A percentile compares a stretch with the other conserved stretches of the same genome.
Conservation (phyloP, 1,139 yeast genomes). For the Diutina pseudorugosa region DNA sequence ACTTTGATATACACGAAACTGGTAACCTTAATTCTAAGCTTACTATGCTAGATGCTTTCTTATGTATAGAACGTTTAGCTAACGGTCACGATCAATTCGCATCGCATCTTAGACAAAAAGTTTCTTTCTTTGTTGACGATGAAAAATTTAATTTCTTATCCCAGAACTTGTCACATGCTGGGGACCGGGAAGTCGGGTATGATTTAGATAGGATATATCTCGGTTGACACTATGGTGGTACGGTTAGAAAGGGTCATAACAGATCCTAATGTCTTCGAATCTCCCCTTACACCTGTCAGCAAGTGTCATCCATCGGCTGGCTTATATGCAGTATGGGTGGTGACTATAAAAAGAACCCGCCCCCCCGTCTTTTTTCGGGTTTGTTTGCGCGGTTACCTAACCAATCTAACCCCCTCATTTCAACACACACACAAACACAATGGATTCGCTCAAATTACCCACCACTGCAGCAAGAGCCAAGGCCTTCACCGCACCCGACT, state of each 20-base stretch:
- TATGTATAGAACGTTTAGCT: not conserved
- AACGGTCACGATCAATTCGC: not conserved
- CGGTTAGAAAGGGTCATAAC: not conserved
- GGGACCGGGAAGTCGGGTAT: not conserved
- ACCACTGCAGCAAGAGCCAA: slow-evolving; percentile 75
- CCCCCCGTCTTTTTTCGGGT: not conserved
- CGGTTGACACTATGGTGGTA: not conserved
- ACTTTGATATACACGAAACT: not conserved
- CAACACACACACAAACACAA: slow-evolving; percentile 17
- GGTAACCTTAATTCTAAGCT: not conserved
- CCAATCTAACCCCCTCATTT: not conserved
- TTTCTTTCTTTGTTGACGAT: not conserved
- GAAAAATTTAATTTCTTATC: not conserved
- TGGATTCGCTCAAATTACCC: slow-evolving; percentile 70
- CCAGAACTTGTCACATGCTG: not conserved
- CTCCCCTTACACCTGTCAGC: not conserved
- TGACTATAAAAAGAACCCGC: not conserved
- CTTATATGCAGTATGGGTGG: not conserved
- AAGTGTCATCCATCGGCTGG: not conserved
- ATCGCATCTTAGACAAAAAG: not conserved
- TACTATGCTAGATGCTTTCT: no score
- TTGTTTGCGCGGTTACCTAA: not conserved
- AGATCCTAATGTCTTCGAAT: not conserved
- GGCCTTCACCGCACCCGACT: slow-evolving; percentile 58
- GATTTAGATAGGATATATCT: not conserved